Evolutionary conservation across 2,329 filamentous ascomycete species (phyloP).

Genomic region (Macroventuria anomochaeta): DNA sequence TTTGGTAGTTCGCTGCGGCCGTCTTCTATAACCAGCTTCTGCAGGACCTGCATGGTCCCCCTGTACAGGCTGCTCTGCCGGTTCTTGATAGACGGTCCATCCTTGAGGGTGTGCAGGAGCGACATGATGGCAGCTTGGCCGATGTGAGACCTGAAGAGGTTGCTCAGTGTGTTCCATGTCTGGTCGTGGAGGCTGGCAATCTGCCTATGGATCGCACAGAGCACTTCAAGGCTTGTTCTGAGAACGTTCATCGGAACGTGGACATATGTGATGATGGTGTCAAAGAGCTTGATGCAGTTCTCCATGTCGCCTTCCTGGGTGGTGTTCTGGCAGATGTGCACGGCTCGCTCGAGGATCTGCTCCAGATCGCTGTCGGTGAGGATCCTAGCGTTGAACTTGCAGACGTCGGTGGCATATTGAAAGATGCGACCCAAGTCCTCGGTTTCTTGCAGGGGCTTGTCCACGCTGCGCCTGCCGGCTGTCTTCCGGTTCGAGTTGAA

Average conservation of each 20-base stretch:
- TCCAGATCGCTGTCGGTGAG: conserved; percentile 68
- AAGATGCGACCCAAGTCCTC: conserved; percentile 65
- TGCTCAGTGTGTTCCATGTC: conserved; percentile 73
- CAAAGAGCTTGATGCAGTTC: conserved; percentile 71
- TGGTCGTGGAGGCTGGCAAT: conserved; percentile 66
- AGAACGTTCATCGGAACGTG: conserved; percentile 70
- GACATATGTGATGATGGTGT: conserved; percentile 74
- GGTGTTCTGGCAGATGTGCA: conserved; percentile 73
- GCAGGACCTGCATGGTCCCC: conserved; percentile 41
- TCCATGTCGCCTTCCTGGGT: conserved; percentile 69
- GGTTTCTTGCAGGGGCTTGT: conserved; percentile 34
- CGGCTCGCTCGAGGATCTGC: conserved; percentile 66
- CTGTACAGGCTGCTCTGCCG: conserved; percentile 36
- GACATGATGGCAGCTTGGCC: conserved; percentile 72
- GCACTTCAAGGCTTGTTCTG: conserved; percentile 70
- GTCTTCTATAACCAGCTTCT: conserved; percentile 42
- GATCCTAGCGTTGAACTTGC: conserved; percentile 77
- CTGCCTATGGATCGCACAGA: conserved; percentile 74
- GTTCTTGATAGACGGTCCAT: conserved; percentile 34
- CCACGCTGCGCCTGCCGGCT: conserved; percentile 34
- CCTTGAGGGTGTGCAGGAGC: conserved; percentile 62
- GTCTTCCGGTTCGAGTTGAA: conserved; percentile 30
- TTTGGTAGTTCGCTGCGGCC: conserved; percentile 42
- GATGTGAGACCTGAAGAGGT: conserved; percentile 75
- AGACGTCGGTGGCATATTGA: conserved; percentile 68